phyloP scores from a whole-genome alignment of 164 flowering plant species.

The Amborella trichopoda region DNA sequence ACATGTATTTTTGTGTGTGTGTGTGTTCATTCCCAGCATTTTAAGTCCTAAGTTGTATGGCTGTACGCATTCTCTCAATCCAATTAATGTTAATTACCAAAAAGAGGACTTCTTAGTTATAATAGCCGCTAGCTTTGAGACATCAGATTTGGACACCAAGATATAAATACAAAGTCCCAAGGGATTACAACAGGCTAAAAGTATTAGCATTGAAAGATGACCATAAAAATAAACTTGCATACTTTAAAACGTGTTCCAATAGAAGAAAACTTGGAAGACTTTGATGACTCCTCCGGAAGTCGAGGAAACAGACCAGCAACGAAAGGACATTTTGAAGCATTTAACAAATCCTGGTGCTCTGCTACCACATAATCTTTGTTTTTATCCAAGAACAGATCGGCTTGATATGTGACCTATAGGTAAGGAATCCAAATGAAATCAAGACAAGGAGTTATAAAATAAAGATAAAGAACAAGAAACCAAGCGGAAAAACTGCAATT shows the following conservation, averaged over 20 bases:
- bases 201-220: not conserved
- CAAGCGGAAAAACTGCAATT: not conserved
- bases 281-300: constrained; percentile 62
- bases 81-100: too few relatives aligned
- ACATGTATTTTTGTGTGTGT: too few relatives aligned
- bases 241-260: constrained; percentile 95
- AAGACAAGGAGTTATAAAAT: not conserved
- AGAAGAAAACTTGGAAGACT: constrained; percentile 85
- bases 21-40: too few relatives aligned
- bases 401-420: constrained; percentile 60
- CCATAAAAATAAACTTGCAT: not conserved
- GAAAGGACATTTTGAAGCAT: constrained; percentile 69
- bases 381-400: constrained; percentile 83
- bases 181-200: not conserved
- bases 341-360: constrained; percentile 82
- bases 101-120: too few relatives aligned
- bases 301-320: constrained; percentile 75
- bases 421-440: not conserved
- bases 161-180: too few relatives aligned
- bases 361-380: constrained; percentile 98
- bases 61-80: too few relatives aligned
- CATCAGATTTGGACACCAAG: too few relatives aligned
- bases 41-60: too few relatives aligned
- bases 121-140: too few relatives aligned
- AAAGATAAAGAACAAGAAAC: not conserved